These are phyloP conservation scores for Pythium phragmitis DNA, from an alignment of 352 stramenopile species.

Conservation along the genomic window DNA sequence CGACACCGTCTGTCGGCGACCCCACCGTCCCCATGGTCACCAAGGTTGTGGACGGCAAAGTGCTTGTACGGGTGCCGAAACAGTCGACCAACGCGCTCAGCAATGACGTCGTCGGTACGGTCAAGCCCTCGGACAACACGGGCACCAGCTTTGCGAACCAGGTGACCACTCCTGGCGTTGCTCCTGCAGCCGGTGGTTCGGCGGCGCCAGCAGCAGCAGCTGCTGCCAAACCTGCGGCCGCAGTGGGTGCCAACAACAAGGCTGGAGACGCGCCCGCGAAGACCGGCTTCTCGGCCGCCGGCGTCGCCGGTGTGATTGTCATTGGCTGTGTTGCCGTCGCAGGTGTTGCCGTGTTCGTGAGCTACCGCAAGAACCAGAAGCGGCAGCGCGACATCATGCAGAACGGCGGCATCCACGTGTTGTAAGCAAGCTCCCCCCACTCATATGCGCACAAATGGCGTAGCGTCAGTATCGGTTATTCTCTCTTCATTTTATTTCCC, in stretches of 20 bases:
- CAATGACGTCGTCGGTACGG: slow-evolving; percentile 18
- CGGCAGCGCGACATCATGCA: slow-evolving; percentile 79
- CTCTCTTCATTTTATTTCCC: slow-evolving; percentile 16
- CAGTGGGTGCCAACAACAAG: slow-evolving; percentile 42
- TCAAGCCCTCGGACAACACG: slow-evolving; percentile 20
- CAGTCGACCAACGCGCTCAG: neutral
- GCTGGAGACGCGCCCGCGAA: neutral
- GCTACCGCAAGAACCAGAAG: slow-evolving; percentile 79
- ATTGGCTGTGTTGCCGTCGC: slow-evolving; percentile 53
- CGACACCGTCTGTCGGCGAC: slow-evolving; percentile 4
- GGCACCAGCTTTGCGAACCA: slow-evolving; percentile 22
- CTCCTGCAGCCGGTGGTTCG: neutral
- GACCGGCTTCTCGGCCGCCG: slow-evolving; percentile 44
- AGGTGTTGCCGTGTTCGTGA: slow-evolving; percentile 51
- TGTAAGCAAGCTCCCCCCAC: slow-evolving; percentile 17
- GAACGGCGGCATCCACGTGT: slow-evolving; percentile 45
- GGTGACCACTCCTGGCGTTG: slow-evolving; percentile 2
- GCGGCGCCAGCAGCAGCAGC: neutral
- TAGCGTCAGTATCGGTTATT: neutral
- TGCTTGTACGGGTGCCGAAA: slow-evolving; percentile 16
- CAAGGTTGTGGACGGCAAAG: slow-evolving; percentile 24
- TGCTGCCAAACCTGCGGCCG: neutral
- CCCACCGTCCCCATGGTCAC: slow-evolving; percentile 11
- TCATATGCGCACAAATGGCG: neutral
- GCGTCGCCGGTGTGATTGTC: slow-evolving; percentile 59